phyloP scores from a whole-genome alignment of 345 rosid species.

The Heritiera fomes region DNA sequence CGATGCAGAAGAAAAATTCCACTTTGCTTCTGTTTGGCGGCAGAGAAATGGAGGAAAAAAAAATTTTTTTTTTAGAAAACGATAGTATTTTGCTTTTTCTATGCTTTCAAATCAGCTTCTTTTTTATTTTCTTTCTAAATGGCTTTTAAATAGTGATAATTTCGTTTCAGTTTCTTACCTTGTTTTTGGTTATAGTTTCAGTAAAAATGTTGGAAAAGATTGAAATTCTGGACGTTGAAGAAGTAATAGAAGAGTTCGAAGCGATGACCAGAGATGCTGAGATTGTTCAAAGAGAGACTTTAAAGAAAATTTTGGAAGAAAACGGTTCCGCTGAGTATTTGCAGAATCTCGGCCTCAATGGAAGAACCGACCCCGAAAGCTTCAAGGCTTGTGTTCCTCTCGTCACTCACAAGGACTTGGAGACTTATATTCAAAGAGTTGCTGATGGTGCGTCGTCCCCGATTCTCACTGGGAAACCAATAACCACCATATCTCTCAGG shows the following conservation, averaged over 20 bases:
- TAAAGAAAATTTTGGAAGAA: constrained; percentile 65
- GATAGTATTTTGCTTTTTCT: not conserved
- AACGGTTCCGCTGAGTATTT: constrained; percentile 75
- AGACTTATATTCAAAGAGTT: constrained; percentile 64
- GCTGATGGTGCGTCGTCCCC: constrained; percentile 70
- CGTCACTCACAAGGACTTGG: constrained; percentile 70
- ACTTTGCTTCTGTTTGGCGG: not conserved
- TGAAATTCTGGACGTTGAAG: constrained; percentile 45
- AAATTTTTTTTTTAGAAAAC: not conserved
- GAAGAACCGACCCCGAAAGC: constrained; percentile 67
- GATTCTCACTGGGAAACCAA: constrained; percentile 72
- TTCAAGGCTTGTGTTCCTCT: constrained; percentile 75
- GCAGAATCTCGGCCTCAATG: constrained; percentile 63
- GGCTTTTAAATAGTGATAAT: not conserved
- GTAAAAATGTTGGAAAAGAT: constrained; percentile 59
- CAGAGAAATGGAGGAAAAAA: not conserved
- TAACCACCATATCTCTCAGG: constrained; percentile 83
- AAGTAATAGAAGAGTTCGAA: constrained; percentile 72
- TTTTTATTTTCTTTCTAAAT: not conserved
- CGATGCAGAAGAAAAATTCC: not conserved
- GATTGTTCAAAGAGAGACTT: constrained; percentile 66
- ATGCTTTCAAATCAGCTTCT: not conserved
- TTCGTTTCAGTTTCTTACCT: not conserved
- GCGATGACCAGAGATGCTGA: constrained; percentile 65
- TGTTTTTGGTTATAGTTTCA: not conserved